Evolutionary conservation across 2,329 filamentous ascomycete genomes (phyloP).

Genomic region (Phoma sp.): DNA sequence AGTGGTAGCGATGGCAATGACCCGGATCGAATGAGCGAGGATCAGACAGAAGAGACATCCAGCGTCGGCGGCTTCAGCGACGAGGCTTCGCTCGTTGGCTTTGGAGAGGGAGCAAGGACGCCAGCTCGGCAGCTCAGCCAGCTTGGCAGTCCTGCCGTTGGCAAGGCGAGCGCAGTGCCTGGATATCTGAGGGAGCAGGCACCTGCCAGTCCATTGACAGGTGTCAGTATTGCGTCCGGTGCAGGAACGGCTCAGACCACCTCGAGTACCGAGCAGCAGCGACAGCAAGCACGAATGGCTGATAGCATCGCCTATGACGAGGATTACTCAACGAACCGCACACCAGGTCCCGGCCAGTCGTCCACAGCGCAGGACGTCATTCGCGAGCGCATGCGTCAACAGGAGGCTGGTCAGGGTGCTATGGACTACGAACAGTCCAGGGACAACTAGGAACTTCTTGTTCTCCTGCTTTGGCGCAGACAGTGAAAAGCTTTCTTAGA

Average conservation of each 20-base stretch:
- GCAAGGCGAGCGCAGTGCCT: constrained; percentile 47
- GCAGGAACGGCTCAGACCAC: constrained; percentile 39
- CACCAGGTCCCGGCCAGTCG: constrained; percentile 43
- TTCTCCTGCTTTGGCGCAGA: not conserved
- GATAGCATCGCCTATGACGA: constrained; percentile 52
- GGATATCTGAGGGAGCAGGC: constrained; percentile 43
- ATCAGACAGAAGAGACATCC: constrained; percentile 64
- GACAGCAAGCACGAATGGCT: constrained; percentile 51
- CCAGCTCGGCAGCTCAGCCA: constrained; percentile 64
- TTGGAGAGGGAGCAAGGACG: constrained; percentile 82
- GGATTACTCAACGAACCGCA: constrained; percentile 49
- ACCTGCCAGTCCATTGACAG: constrained; percentile 41
- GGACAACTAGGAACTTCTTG: constrained; percentile 2
- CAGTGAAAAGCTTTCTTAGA: not conserved
- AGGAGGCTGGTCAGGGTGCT: constrained; percentile 30
- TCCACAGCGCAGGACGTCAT: constrained; percentile 71
- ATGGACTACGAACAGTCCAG: constrained; percentile 26
- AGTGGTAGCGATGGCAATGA: constrained; percentile 65
- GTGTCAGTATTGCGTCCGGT: constrained; percentile 35
- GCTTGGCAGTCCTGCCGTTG: constrained; percentile 79
- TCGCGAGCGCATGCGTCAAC: constrained; percentile 56
- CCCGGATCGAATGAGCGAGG: constrained; percentile 75
- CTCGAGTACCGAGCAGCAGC: constrained; percentile 28
- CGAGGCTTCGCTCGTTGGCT: constrained; percentile 86
- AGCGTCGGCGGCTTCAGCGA: constrained; percentile 83